Percentiles rank a stretch among this genome's conserved stretches.
Evolutionary conservation across 768 basidiomycete species (phyloP).

Genomic region (Austroboletus eburneus): DNA sequence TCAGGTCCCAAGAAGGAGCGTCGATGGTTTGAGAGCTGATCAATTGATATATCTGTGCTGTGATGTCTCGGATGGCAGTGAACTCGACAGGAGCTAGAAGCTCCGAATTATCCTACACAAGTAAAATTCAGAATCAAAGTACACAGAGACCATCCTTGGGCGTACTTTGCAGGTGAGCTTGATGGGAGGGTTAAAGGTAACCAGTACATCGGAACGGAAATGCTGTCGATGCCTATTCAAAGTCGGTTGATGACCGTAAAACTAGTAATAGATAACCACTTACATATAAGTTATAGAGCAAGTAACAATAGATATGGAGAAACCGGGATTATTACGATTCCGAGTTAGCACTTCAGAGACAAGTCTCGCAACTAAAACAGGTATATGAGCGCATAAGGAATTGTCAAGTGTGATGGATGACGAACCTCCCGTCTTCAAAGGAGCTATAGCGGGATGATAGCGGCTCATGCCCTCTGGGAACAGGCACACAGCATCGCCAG

Average conservation of each 20-base stretch:
- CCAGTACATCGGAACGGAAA: constrained; percentile 84
- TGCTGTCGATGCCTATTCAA: constrained; percentile 70
- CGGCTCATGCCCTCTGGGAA: constrained; percentile 87
- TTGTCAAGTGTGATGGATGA: no score
- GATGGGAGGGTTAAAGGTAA: constrained; percentile 74
- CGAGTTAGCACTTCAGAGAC: constrained; percentile 73
- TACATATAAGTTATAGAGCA: constrained; percentile 84
- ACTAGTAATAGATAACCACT: constrained; percentile 7
- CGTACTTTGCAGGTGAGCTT: constrained; percentile 58
- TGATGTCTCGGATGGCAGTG: constrained; percentile 53
- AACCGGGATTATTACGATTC: constrained; percentile 62
- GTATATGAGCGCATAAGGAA: no score
- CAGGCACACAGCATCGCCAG: constrained; percentile 74
- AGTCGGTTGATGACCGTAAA: background rate
- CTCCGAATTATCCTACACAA: constrained; percentile 59
- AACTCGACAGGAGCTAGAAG: constrained; percentile 66
- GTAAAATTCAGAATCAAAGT: constrained; percentile 1
- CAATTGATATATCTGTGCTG: constrained; percentile 57
- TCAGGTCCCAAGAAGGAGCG: constrained; percentile 78
- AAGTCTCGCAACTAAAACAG: constrained; percentile 63
- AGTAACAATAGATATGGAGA: constrained; percentile 68
- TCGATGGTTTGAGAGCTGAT: constrained; percentile 79
- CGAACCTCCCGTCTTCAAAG: constrained; percentile 81
- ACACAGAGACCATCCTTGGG: background rate
- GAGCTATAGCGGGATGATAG: constrained; percentile 83